Percentiles rank a stretch among this genome's conserved stretches.
Conservation (phyloP, 805 yeast species). For the Metschnikowia kofuensis region DNA sequence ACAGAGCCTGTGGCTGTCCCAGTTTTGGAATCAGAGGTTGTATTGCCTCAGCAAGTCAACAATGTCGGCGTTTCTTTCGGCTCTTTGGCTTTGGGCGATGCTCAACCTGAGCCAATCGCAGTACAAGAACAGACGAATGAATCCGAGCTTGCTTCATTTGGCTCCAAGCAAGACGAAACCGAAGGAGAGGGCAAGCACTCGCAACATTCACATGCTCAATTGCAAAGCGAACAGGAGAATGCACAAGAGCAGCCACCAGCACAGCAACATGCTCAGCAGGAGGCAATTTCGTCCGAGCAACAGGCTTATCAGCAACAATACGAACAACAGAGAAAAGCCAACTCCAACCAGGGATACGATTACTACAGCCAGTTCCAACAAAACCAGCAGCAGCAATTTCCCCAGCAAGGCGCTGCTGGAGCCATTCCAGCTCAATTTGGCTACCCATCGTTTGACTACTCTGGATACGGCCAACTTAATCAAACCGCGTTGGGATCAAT, state of each 20-base stretch:
- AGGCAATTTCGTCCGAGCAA: slow-evolving; percentile 1
- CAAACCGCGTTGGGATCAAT: slow-evolving; percentile 17
- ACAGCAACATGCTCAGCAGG: slow-evolving; percentile 2
- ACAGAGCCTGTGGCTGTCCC: slow-evolving; percentile 68
- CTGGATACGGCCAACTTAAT: slow-evolving; percentile 28
- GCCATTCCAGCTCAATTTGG: slow-evolving; percentile 42
- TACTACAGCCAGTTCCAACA: slow-evolving; percentile 21
- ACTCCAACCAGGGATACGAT: slow-evolving; percentile 19
- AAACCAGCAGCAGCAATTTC: slow-evolving; percentile 37
- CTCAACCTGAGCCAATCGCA: slow-evolving; percentile 20
- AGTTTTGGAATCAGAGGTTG: slow-evolving; percentile 34
- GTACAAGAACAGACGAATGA: slow-evolving; percentile 17
- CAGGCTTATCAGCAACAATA: slow-evolving; percentile 16
- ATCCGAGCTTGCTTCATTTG: slow-evolving; percentile 4
- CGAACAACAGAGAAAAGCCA: slow-evolving; percentile 13
- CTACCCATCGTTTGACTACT: slow-evolving; percentile 44
- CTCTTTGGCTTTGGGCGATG: slow-evolving; percentile 50
- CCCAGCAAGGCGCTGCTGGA: slow-evolving; percentile 38
- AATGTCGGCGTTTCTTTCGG: slow-evolving; percentile 64
- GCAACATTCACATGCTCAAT: slow-evolving; percentile 19
- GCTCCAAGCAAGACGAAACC: slow-evolving; percentile 1
- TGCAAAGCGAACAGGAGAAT: slow-evolving; percentile 6
- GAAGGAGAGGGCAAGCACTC: slow-evolving; percentile 5
- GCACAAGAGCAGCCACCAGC: slow-evolving; percentile 1
- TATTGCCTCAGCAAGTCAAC: slow-evolving; percentile 52